Evolutionary conservation across 164 flowering plant genomes (phyloP).

Genomic region (Stephania japonica): DNA sequence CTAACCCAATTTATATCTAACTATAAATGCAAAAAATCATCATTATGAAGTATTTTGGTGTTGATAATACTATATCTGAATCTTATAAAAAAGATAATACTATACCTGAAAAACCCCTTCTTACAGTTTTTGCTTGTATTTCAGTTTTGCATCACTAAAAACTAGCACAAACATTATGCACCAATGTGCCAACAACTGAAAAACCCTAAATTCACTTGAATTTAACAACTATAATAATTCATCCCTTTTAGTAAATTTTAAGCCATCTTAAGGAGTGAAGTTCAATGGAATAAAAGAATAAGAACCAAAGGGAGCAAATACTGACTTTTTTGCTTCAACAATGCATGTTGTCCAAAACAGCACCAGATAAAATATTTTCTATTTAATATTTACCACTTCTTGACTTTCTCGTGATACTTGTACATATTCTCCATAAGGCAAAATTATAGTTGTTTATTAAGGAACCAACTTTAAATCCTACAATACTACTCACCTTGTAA

Average conservation of each 20-base stretch:
- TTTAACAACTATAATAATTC: background rate
- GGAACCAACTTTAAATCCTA: background rate
- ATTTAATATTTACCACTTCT: background rate
- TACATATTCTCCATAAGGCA: background rate
- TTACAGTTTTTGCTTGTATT: too few relatives aligned
- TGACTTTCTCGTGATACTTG: background rate
- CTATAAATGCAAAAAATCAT: too few relatives aligned
- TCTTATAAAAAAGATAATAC: too few relatives aligned
- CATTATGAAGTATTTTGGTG: too few relatives aligned
- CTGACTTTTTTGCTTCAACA: background rate
- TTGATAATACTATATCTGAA: too few relatives aligned
- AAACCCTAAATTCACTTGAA: background rate
- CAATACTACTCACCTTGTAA: constrained; percentile 31
- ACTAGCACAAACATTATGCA: background rate
- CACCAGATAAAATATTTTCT: background rate
- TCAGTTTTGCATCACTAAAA: too few relatives aligned
- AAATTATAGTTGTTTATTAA: background rate
- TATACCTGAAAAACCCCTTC: too few relatives aligned
- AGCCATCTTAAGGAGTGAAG: background rate
- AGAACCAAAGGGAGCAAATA: background rate
- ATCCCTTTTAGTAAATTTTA: background rate
- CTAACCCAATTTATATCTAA: too few relatives aligned
- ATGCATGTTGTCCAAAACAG: background rate
- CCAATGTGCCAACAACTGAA: background rate
- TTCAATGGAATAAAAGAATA: background rate